Percentiles rank a stretch among this genome's conserved stretches.
phyloP scores from a whole-genome alignment of 441 rosid genomes.

The Capsella rubella region DNA sequence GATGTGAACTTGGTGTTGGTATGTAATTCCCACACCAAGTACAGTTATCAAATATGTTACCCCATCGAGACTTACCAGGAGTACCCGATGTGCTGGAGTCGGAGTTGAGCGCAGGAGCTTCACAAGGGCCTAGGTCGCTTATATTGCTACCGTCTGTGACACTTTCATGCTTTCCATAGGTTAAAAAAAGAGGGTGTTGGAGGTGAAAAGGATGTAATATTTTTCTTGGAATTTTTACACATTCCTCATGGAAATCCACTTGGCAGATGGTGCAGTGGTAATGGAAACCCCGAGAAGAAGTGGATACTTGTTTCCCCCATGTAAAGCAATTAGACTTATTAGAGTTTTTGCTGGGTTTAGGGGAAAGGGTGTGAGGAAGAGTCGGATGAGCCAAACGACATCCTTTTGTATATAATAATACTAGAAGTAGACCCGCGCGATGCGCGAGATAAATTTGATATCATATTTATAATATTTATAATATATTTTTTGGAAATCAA shows the following conservation, averaged over 20 bases:
- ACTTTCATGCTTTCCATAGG: neutral
- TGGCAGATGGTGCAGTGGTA: conserved; percentile 9
- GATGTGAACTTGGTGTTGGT: conserved; percentile 1
- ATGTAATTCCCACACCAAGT: conserved; percentile 14
- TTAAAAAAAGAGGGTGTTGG: conserved; percentile 7
- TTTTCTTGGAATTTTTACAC: neutral
- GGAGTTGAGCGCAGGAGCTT: no score
- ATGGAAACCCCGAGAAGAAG: neutral
- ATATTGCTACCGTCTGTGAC: neutral
- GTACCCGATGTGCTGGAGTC: neutral
- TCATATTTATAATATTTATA: no score
- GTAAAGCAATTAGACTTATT: conserved; percentile 4
- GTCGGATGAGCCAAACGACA: conserved; percentile 9
- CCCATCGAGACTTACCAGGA: conserved; percentile 6
- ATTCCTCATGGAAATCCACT: neutral
- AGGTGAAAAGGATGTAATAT: conserved; percentile 3
- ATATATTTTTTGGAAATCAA: no score
- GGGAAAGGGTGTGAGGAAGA: conserved; percentile 1
- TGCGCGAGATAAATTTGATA: no score
- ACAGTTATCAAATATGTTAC: neutral
- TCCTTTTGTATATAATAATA: neutral
- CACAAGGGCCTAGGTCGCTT: neutral
- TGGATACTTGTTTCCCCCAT: neutral
- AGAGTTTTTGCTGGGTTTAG: neutral
- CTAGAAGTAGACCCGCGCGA: no score